Percentiles rank a stretch among this genome's conserved stretches.
Evolutionary conservation across 2,329 filamentous ascomycete species (phyloP).

Genomic region (Stagonosporopsis cucurbitacearum): DNA sequence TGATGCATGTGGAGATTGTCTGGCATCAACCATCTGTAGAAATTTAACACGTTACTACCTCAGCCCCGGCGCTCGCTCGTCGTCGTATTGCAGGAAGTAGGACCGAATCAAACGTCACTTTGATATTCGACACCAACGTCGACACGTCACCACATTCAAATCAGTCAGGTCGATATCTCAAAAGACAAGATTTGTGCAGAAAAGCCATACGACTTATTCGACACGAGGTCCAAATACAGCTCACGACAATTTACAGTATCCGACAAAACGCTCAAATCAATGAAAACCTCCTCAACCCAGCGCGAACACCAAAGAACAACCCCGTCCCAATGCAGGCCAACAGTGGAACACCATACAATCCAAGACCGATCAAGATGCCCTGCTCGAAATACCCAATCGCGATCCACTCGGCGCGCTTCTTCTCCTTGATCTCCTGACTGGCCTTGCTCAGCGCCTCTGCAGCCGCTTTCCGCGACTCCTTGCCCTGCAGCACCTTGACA

Average conservation of each 20-base stretch:
- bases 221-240: not conserved
- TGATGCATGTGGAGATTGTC: slow-evolving; percentile 1
- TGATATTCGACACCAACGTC: not conserved
- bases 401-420: slow-evolving; percentile 44
- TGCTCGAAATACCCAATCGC: slow-evolving; percentile 41
- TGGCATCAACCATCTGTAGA: slow-evolving; percentile 1
- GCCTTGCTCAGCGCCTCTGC: slow-evolving; percentile 24
- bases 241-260: not conserved
- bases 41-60: slow-evolving; percentile 9
- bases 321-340: slow-evolving; percentile 36
- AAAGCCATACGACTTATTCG: too few relatives aligned
- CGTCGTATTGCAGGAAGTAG: not conserved
- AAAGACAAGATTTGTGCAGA: too few relatives aligned
- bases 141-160: not conserved
- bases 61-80: not conserved
- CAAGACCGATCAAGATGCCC: slow-evolving; percentile 46
- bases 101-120: not conserved
- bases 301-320: slow-evolving; percentile 35
- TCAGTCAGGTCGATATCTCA: not conserved
- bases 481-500: slow-evolving; percentile 18
- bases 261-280: slow-evolving; percentile 15
- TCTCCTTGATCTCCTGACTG: slow-evolving; percentile 36
- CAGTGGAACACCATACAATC: slow-evolving; percentile 42
- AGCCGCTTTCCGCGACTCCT: slow-evolving; percentile 20
- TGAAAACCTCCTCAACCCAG: slow-evolving; percentile 27